phyloP scores from a whole-genome alignment of 768 basidiomycete species.

The Boletus edulis region DNA sequence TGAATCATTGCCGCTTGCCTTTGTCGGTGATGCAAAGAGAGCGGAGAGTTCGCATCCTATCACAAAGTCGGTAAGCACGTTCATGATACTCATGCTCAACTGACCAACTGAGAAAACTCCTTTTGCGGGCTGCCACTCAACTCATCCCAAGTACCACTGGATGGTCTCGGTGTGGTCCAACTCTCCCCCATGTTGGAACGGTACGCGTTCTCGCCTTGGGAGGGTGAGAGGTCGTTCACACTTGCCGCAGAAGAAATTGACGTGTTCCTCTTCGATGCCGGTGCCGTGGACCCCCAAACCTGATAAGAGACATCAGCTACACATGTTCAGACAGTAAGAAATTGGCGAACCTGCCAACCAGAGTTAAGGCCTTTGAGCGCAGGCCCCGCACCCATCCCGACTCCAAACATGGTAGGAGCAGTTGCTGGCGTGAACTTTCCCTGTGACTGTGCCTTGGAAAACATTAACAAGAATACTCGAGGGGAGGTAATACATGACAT shows the following conservation, averaged over 20 bases:
- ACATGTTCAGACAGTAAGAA: constrained; percentile 5
- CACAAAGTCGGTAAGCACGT: constrained; percentile 12
- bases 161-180: constrained; percentile 50
- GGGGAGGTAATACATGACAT: constrained; percentile 19
- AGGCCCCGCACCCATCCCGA: constrained; percentile 46
- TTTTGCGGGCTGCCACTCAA: constrained; percentile 45
- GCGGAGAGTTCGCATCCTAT: constrained; percentile 43
- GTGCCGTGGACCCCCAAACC: constrained; percentile 58
- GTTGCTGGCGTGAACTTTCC: constrained; percentile 44
- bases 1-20: constrained; percentile 43
- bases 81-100: constrained; percentile 18
- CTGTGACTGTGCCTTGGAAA: constrained; percentile 38
- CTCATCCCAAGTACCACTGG: constrained; percentile 64
- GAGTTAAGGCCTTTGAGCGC: constrained; percentile 53
- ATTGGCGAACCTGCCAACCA: constrained; percentile 62
- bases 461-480: constrained; percentile 6
- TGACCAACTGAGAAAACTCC: constrained; percentile 48
- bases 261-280: constrained; percentile 54
- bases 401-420: constrained; percentile 50
- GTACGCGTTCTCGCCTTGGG: constrained; percentile 45
- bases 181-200: constrained; percentile 47
- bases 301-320: constrained; percentile 24
- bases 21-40: constrained; percentile 46
- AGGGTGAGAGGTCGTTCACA: constrained; percentile 45
- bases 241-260: constrained; percentile 62